phyloP scores from a whole-genome alignment of 2,329 filamentous ascomycete species.

The Bipolaris zeicola region DNA sequence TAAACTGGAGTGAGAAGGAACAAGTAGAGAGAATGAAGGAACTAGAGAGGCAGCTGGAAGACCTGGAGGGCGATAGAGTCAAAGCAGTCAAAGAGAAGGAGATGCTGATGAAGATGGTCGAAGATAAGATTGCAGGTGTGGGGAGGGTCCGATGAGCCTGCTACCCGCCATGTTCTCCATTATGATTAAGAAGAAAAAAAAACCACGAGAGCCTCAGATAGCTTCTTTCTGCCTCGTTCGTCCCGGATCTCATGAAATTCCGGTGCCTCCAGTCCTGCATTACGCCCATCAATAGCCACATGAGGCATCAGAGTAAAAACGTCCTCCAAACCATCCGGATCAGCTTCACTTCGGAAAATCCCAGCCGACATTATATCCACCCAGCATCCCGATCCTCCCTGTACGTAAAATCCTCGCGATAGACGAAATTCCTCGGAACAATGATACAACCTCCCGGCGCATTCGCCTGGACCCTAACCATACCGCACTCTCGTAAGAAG shows the following conservation, averaged over 20 bases:
- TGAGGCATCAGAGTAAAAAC: background rate
- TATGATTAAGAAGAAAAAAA: background rate
- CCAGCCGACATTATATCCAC: background rate
- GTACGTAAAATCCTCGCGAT: conserved; percentile 3
- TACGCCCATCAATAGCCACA: background rate
- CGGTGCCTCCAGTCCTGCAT: background rate
- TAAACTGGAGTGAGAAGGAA: conserved; percentile 78
- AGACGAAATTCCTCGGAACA: conserved; percentile 14
- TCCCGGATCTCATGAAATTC: background rate
- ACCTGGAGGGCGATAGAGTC: conserved; percentile 50
- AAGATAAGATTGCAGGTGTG: conserved; percentile 53
- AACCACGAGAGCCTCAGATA: background rate
- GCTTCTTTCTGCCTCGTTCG: background rate
- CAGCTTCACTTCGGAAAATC: background rate
- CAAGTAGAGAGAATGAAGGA: conserved; percentile 66
- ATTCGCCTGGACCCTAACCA: conserved; percentile 20
- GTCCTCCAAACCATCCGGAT: background rate
- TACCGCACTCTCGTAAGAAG: conserved; percentile 21
- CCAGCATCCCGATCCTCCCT: background rate
- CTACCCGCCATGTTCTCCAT: background rate
- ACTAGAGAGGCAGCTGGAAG: conserved; percentile 51
- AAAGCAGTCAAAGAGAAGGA: conserved; percentile 52
- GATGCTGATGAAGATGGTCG: conserved; percentile 51
- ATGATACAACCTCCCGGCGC: conserved; percentile 18
- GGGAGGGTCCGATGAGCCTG: conserved; percentile 23